Conservation (phyloP, 148 eudicot genomes). For the Diospyros lotus region DNA sequence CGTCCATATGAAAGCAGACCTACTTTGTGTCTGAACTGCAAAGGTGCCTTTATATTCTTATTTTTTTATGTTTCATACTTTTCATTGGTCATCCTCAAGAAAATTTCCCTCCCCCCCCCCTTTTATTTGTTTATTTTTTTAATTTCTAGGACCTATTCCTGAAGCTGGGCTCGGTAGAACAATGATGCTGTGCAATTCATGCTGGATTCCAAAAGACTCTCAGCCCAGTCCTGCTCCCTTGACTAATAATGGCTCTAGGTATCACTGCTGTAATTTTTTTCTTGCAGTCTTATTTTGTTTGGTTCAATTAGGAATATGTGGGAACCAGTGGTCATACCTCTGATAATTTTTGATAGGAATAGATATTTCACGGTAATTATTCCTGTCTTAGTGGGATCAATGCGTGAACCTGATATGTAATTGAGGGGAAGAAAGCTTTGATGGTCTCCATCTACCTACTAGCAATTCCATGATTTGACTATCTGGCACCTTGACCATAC, state of each 20-base stretch:
- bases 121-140: background rate
- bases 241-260: constrained; percentile 38
- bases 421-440: background rate
- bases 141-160: constrained; percentile 39
- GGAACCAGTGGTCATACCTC: background rate
- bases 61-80: background rate
- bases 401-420: background rate
- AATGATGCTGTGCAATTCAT: constrained; percentile 42
- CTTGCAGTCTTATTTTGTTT: background rate
- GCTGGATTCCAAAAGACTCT: constrained; percentile 29
- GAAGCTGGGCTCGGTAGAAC: constrained; percentile 32
- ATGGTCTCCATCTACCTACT: background rate
- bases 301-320: background rate
- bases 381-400: background rate
- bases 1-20: constrained; percentile 19
- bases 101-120: background rate
- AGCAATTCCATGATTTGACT: background rate
- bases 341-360: background rate
- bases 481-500: no score
- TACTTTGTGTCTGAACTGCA: constrained; percentile 47
- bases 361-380: background rate
- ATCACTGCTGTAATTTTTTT: constrained; percentile 15
- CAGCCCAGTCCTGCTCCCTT: constrained; percentile 27
- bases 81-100: background rate
- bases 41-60: constrained; percentile 34